Conservation (phyloP, 208 protist genomes). For the Hexamita inflata region DNA sequence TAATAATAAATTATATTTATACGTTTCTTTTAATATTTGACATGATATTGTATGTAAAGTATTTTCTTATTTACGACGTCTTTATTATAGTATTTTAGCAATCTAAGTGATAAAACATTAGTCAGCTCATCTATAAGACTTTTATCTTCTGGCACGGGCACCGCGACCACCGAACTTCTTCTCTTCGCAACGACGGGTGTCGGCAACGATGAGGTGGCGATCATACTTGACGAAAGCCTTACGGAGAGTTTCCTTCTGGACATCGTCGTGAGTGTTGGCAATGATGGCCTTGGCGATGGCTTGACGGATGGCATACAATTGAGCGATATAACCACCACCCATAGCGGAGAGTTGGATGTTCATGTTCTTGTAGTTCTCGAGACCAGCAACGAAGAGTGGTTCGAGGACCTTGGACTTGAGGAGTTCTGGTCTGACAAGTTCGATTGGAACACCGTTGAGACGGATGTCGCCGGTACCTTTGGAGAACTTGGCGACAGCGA, state of each 20-base stretch:
- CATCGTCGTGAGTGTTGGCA: slow-evolving; percentile 91
- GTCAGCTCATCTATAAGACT: slow-evolving; percentile 90
- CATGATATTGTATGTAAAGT: too few species aligned
- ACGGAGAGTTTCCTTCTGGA: slow-evolving; percentile 87
- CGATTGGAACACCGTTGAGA: slow-evolving; percentile 88
- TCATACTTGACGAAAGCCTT: slow-evolving; percentile 82
- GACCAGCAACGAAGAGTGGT: slow-evolving; percentile 82
- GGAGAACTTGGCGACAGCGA: slow-evolving; percentile 87
- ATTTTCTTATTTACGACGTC: too few species aligned
- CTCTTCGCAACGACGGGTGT: slow-evolving; percentile 93
- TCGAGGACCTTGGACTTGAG: slow-evolving; percentile 86
- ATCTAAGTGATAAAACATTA: background rate
- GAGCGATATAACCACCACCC: slow-evolving; percentile 88
- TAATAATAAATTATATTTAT: too few species aligned
- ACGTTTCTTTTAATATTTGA: too few species aligned
- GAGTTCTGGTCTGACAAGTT: slow-evolving; percentile 81
- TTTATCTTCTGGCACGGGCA: slow-evolving; percentile 93
- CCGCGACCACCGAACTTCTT: slow-evolving; percentile 99
- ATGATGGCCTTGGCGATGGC: slow-evolving; percentile 93
- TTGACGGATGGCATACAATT: slow-evolving; percentile 94
- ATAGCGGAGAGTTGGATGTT: slow-evolving; percentile 79
- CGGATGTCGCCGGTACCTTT: slow-evolving; percentile 85
- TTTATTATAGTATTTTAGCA: too few species aligned
- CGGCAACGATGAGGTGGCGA: slow-evolving; percentile 92
- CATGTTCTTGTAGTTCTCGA: slow-evolving; percentile 70